Evolutionary conservation across 805 yeast genomes (phyloP), one percentile per base, ranked within the genome.

Genomic region (Candida boidinii): DNA sequence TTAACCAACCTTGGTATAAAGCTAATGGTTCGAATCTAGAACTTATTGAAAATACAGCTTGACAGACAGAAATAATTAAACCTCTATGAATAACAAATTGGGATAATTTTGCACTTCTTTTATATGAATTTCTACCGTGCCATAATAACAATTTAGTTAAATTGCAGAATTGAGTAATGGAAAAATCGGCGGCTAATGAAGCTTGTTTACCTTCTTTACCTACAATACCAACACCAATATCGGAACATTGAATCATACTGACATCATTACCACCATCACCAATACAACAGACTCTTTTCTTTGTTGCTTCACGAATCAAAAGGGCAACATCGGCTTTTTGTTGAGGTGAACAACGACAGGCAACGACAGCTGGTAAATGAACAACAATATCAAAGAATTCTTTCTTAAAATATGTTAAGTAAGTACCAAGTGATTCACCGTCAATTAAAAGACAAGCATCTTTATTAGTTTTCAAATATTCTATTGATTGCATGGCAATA

Each of bases 181-280:
- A 85, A 58, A 90, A 92, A 56, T 92, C 99, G 1, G 98, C 97
- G 4, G 97, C 95, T 33, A 92, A 64, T 1, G 96, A 86, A 0
- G 98, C 98, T 56, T 92, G 99, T 41, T 80, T 81, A 23, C 99
- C 99, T 55, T 92, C 99, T 56, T 92, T 92, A 23, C 99, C 99
- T 15, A 92, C 98, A 44, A 92, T 92, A 36, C 99, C 99, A 19
- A 92, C 95, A 38, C 99, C 99, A 8, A 92, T 96, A 62, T 94
- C 96, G 1, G 99, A 98, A 44, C 94, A 81, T 59, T 92, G 98
- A 44, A 92, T 92, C 99, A 92, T 92, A 46, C 94, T 83, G 22
- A 92, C 99, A 58, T 92, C 99, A 50, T 92, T 92, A 47, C 99
- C 99, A 48, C 99, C 99, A 58, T 92, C 99, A 36, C 99, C 99